These are phyloP conservation scores for Stereocaulon alpinum DNA, from an alignment of 495 filamentous ascomycete species.

Conservation along the genomic window DNA sequence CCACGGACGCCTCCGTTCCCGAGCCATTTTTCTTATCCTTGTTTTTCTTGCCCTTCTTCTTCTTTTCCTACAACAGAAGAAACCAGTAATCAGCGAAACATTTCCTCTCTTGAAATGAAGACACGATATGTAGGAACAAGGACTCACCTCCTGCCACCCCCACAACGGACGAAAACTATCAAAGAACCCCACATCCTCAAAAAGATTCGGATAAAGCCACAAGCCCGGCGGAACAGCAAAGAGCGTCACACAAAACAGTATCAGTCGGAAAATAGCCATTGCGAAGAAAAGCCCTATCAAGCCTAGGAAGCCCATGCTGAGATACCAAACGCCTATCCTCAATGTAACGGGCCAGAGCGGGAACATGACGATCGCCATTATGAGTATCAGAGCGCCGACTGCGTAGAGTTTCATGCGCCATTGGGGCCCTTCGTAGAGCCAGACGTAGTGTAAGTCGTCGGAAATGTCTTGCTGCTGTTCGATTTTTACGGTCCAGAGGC, in stretches of 20 bases:
- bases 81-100: not conserved
- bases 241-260: slow-evolving; percentile 88
- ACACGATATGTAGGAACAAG: not conserved
- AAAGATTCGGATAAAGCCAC: slow-evolving; percentile 96
- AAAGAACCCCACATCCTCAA: slow-evolving; percentile 97
- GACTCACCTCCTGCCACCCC: slow-evolving; percentile 93
- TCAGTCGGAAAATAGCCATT: slow-evolving; percentile 93
- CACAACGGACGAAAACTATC: slow-evolving; percentile 94
- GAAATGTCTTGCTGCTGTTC: slow-evolving; percentile 91
- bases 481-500: slow-evolving; percentile 91
- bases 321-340: slow-evolving; percentile 92
- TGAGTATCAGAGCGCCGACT: slow-evolving; percentile 62
- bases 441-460: slow-evolving; percentile 90
- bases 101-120: not conserved
- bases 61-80: not conserved
- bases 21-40: slow-evolving; percentile 14
- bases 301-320: slow-evolving; percentile 88
- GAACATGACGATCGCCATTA: slow-evolving; percentile 87
- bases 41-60: slow-evolving; percentile 14
- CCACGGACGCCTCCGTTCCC: not conserved
- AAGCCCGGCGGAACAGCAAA: slow-evolving; percentile 77
- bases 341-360: slow-evolving; percentile 91
- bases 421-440: slow-evolving; percentile 91
- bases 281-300: slow-evolving; percentile 91
- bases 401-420: slow-evolving; percentile 90